These are phyloP conservation scores for Metarhizium brunneum DNA, from an alignment of 2,329 filamentous ascomycete species.

Conservation along the genomic window DNA sequence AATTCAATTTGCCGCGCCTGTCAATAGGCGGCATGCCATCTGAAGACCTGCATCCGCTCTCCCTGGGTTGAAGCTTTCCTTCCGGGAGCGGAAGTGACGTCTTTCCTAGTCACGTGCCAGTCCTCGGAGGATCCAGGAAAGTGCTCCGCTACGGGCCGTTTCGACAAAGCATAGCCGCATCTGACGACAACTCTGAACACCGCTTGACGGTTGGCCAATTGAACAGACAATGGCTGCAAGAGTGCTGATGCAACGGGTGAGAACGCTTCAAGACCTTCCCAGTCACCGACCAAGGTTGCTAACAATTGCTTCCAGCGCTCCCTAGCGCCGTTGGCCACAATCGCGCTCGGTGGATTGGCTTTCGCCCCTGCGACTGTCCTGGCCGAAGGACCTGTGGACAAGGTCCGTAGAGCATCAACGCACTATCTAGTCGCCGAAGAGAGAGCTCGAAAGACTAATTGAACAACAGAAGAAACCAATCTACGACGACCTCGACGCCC, in stretches of 20 bases:
- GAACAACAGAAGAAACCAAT: constrained; percentile 54
- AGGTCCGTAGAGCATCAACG: constrained; percentile 15
- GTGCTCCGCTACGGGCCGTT: constrained; percentile 4
- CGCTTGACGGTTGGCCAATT: constrained; percentile 30
- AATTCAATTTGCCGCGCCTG: too few relatives aligned
- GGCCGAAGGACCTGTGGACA: constrained; percentile 39
- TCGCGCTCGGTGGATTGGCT: constrained; percentile 38
- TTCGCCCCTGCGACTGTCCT: constrained; percentile 37
- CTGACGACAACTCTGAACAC: constrained; percentile 15
- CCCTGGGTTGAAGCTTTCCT: too few relatives aligned
- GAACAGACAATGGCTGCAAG: constrained; percentile 45
- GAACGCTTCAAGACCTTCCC: constrained; percentile 9
- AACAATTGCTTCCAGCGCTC: constrained; percentile 33
- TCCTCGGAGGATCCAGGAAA: constrained; percentile 7
- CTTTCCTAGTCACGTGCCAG: constrained; percentile 7
- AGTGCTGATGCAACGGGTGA: constrained; percentile 49
- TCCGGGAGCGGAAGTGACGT: constrained; percentile 1
- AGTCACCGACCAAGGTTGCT: constrained; percentile 16
- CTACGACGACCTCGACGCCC: constrained; percentile 61
- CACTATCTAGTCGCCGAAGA: not conserved
- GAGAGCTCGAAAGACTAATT: not conserved
- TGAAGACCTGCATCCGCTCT: too few relatives aligned
- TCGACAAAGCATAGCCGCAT: constrained; percentile 3
- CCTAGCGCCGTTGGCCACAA: constrained; percentile 43
- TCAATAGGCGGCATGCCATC: too few relatives aligned